Conservation (phyloP, 2,329 filamentous ascomycete species). For the Pseudocercospora pini-densiflorae region DNA sequence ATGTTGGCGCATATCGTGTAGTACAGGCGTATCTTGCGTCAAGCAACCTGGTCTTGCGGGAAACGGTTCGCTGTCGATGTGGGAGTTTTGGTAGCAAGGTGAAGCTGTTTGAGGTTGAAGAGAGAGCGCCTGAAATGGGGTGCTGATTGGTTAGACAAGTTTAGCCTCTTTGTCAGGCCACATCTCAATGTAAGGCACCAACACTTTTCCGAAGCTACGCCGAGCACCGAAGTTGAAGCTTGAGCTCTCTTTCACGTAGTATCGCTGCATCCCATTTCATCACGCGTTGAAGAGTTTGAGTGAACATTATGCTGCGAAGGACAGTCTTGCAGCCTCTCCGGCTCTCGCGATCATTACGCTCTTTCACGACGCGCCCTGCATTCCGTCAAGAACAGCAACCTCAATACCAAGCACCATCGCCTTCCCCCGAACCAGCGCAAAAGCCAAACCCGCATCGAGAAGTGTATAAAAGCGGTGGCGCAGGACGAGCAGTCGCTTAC, state of each 20-base stretch:
- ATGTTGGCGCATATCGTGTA: background rate
- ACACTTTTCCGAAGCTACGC: too few relatives aligned
- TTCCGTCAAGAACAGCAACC: slow-evolving; percentile 15
- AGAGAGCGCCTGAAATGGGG: background rate
- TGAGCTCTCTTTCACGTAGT: background rate
- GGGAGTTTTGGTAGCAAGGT: background rate
- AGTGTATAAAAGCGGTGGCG: slow-evolving; percentile 70
- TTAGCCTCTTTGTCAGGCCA: background rate
- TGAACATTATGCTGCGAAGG: slow-evolving; percentile 8
- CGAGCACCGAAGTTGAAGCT: too few relatives aligned
- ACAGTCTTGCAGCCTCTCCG: background rate
- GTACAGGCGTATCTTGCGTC: background rate
- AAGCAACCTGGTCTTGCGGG: background rate
- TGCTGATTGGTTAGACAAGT: background rate
- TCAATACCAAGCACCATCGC: slow-evolving; percentile 30
- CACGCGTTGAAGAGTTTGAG: background rate
- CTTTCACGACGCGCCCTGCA: background rate
- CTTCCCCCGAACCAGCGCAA: slow-evolving; percentile 15
- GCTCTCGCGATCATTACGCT: background rate
- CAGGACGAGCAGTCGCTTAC: slow-evolving; percentile 74
- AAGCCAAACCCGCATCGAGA: slow-evolving; percentile 45
- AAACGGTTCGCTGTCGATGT: slow-evolving; percentile 13
- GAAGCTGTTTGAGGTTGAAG: background rate
- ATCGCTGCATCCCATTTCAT: background rate
- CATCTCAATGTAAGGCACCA: background rate